phyloP scores from a whole-genome alignment of 2,329 filamentous ascomycete genomes.

The Diaporthe vexans region DNA sequence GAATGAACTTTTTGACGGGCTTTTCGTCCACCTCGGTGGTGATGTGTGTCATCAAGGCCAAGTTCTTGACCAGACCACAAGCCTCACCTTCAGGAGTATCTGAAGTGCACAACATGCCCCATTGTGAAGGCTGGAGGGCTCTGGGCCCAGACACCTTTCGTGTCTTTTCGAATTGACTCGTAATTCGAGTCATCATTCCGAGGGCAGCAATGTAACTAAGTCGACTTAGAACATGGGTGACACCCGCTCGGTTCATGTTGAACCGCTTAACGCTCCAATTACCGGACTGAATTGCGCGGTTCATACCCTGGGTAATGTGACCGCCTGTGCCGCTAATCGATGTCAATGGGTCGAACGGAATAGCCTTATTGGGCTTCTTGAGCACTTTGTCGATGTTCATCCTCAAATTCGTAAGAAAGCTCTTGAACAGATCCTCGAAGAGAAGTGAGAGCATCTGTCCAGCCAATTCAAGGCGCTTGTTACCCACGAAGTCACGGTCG shows the following conservation, averaged over 20 bases:
- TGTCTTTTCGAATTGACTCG: conserved; percentile 98
- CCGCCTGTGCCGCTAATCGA: conserved; percentile 88
- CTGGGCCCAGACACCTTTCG: conserved; percentile 95
- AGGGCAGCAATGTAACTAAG: conserved; percentile 96
- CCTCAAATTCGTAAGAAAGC: conserved; percentile 90
- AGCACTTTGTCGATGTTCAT: conserved; percentile 95
- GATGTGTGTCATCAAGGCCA: conserved; percentile 99
- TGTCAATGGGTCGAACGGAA: conserved; percentile 87
- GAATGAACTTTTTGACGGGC: conserved; percentile 88
- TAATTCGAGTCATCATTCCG: conserved; percentile 99
- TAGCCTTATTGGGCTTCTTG: conserved; percentile 91
- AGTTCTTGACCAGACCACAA: conserved; percentile 96
- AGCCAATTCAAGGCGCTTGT: conserved; percentile 94
- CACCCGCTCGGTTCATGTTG: conserved; percentile 97
- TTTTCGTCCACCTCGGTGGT: conserved; percentile 96
- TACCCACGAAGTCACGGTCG: conserved; percentile 97
- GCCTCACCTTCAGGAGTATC: conserved; percentile 99
- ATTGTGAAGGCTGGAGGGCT: conserved; percentile 96
- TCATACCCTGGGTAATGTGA: conserved; percentile 92
- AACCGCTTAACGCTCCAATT: conserved; percentile 99
- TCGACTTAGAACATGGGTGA: conserved; percentile 95
- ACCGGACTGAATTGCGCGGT: conserved; percentile 94
- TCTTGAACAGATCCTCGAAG: conserved; percentile 98
- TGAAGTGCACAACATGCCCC: conserved; percentile 97
- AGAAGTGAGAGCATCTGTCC: conserved; percentile 93